Conservation (phyloP, 495 filamentous ascomycete genomes). For the Hyaloscypha variabilis region DNA sequence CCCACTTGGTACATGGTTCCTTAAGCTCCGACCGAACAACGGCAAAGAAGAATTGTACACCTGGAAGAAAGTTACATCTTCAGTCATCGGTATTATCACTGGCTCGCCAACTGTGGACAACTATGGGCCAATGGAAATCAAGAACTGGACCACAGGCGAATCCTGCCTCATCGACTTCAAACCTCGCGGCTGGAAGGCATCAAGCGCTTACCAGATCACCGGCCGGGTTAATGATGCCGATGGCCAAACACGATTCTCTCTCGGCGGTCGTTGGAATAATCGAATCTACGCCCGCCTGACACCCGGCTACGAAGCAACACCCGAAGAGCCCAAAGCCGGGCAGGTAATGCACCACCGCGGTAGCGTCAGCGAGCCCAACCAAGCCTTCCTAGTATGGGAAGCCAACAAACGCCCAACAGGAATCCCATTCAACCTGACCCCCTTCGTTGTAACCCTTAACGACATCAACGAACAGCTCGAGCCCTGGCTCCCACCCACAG, state of each 20-base stretch:
- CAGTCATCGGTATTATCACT: conserved; percentile 97
- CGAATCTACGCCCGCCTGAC: conserved; percentile 94
- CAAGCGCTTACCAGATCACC: conserved; percentile 81
- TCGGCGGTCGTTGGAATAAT: conserved; percentile 96
- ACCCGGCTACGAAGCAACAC: conserved; percentile 80
- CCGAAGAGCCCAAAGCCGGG: conserved; percentile 54
- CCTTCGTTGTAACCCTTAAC: conserved; percentile 94
- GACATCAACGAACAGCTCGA: conserved; percentile 75
- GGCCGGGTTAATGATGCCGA: conserved; percentile 79
- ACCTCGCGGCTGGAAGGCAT: conserved; percentile 90
- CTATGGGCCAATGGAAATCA: conserved; percentile 96
- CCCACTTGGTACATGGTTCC: conserved; percentile 95
- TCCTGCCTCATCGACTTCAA: conserved; percentile 93
- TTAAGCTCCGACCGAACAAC: conserved; percentile 80
- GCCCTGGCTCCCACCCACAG: conserved; percentile 82
- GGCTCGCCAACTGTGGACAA: conserved; percentile 97
- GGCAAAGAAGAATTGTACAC: conserved; percentile 88
- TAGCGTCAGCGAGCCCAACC: conserved; percentile 54
- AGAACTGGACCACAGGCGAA: conserved; percentile 95
- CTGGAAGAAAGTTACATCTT: conserved; percentile 98
- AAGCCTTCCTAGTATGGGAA: conserved; percentile 93
- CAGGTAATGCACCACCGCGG: conserved; percentile 37
- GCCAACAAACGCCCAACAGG: conserved; percentile 76
- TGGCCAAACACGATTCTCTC: conserved; percentile 78
- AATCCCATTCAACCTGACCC: conserved; percentile 95